Evolutionary conservation across 2,329 filamentous ascomycete genomes (phyloP), one percentile per base, ranked within the genome.

Genomic region (Ophiognomonia clavigignenti-juglandacearum): DNA sequence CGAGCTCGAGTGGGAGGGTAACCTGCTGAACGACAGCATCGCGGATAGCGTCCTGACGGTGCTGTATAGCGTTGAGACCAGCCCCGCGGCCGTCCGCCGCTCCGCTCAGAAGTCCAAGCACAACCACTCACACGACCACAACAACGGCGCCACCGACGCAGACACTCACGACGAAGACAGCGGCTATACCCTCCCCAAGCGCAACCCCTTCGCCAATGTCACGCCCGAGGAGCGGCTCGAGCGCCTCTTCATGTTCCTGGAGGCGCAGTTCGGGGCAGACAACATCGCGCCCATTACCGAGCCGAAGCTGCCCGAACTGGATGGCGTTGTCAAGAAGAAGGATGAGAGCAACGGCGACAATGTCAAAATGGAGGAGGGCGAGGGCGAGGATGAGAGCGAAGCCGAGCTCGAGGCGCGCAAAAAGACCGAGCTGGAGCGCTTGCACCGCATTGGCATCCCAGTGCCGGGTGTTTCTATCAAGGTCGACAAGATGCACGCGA

Each of bases 1-100:
- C 6, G 90, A 95, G 63, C 74, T 97, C 3, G 90, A 96, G 67
- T 98, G 93, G 93, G 92, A 97, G 64, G 93, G 91, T 48, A 98
- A 97, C 63, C 87, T 96, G 71, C 84, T 96, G 60, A 98, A 97
- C 64, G 93, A 98, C 61, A 88, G 90, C 51, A 95, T 98, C 59
- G 93, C 93, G n/a, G 93, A 98, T 66, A 90, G 93, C 14, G 86
- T 97, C 45, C 88, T 97, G 75, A 90, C 90, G 1, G 89, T 96
- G 3, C 76, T 98, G 10, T 82, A 96, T 57, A 91, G 87, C 0
- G 88, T 96, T 19, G 93, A 98, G 68, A 95, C 86, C 65, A 95
- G 88, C 45, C 93, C 92, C 5, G 93, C 93, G 13, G 92, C 93
- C 11, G 92, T 98, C 42, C 95, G 93, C 68, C 87, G 89, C 87